Conservation (phyloP, 2,329 filamentous ascomycete species). For the Aspergillus sp. region DNA sequence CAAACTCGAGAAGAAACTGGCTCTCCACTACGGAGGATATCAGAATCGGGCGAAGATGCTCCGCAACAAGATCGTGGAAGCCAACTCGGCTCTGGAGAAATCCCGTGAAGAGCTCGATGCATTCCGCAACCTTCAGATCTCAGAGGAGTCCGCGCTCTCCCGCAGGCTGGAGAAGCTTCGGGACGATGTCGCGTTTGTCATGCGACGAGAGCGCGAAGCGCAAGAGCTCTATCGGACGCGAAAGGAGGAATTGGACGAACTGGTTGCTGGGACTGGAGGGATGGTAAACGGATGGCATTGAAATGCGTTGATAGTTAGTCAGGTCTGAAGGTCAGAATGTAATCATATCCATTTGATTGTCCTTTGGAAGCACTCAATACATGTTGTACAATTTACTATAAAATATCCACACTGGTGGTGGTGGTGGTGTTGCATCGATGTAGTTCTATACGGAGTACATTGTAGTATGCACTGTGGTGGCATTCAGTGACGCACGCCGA, state of each 20-base stretch:
- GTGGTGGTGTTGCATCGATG: too few relatives aligned
- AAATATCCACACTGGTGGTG: too few relatives aligned
- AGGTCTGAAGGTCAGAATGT: conserved; percentile 12
- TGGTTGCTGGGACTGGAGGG: conserved; percentile 41
- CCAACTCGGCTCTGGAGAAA: conserved; percentile 70
- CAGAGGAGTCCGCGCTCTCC: conserved; percentile 73
- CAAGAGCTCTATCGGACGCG: conserved; percentile 78
- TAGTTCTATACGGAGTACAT: too few relatives aligned
- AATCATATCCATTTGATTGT: conserved; percentile 7
- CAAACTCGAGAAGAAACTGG: conserved; percentile 92
- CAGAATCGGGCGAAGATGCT: conserved; percentile 79
- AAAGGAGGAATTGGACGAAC: conserved; percentile 71
- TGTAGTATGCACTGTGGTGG: too few relatives aligned
- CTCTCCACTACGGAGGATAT: conserved; percentile 83
- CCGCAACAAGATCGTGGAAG: conserved; percentile 73
- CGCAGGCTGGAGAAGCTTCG: conserved; percentile 71
- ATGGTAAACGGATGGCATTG: conserved; percentile 40
- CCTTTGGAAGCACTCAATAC: not conserved
- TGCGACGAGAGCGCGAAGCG: conserved; percentile 79
- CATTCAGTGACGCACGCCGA: not conserved
- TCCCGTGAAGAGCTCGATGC: conserved; percentile 69
- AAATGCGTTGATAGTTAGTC: conserved; percentile 8
- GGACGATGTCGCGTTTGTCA: conserved; percentile 79
- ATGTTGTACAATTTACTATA: not conserved
- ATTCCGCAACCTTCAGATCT: conserved; percentile 72